These are phyloP conservation scores for Oenanthe javanica DNA, from an alignment of 140 eudicot species.

Conservation along the genomic window DNA sequence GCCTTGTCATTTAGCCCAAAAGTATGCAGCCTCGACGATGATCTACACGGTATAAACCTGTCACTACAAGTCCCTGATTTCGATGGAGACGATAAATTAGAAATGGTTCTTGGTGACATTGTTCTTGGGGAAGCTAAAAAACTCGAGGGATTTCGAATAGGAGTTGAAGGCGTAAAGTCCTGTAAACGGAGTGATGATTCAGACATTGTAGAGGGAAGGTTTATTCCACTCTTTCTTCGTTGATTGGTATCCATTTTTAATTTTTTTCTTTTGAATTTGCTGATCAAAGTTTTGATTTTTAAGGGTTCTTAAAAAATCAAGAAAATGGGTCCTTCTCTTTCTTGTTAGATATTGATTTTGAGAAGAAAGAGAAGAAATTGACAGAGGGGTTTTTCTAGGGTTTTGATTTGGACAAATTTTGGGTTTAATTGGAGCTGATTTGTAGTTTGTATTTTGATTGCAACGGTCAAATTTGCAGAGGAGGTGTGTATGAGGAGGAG, in stretches of 20 bases:
- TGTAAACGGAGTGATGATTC: conserved; percentile 74
- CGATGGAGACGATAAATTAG: conserved; percentile 70
- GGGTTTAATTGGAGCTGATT: not conserved
- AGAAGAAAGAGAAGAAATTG: not conserved
- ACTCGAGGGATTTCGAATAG: conserved; percentile 20
- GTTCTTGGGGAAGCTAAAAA: conserved; percentile 56
- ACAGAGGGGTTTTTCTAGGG: conserved; percentile 18
- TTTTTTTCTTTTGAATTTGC: not conserved
- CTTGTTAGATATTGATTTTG: not conserved
- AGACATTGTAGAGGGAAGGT: conserved; percentile 86
- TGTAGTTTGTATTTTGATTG: not conserved
- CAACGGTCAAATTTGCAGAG: conserved; percentile 11
- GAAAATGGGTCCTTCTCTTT: conserved; percentile 5
- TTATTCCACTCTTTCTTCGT: conserved; percentile 84
- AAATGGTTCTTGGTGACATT: conserved; percentile 83
- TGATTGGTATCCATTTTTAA: conserved; percentile 54
- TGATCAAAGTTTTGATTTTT: not conserved
- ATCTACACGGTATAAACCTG: conserved; percentile 87
- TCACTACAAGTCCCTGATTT: conserved; percentile 72
- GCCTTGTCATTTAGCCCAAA: conserved; percentile 73
- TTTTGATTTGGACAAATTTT: not conserved
- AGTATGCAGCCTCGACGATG: conserved; percentile 88
- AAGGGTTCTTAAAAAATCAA: not conserved
- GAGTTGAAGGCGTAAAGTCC: conserved; percentile 26
- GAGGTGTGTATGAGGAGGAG: not conserved